These are phyloP conservation scores for Dactylonectria macrodidyma DNA, from an alignment of 2,329 filamentous ascomycete species.

Conservation along the genomic window DNA sequence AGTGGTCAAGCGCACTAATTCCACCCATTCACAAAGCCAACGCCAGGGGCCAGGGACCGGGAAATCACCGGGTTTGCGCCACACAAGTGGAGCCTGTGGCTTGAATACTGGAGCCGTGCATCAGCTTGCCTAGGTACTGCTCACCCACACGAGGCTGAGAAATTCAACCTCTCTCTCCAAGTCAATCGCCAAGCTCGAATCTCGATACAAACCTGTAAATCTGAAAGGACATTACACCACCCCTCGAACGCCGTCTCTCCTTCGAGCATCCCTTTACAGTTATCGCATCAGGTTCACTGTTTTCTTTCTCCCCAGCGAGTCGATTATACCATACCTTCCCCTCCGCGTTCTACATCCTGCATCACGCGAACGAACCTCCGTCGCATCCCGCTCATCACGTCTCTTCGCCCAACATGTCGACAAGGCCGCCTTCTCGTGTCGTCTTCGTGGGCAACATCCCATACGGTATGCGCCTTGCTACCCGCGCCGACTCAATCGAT, in stretches of 20 bases:
- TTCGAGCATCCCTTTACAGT: background rate
- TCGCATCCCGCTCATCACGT: conserved; percentile 10
- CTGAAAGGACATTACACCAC: background rate
- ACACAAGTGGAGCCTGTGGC: conserved; percentile 22
- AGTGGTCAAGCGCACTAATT: background rate
- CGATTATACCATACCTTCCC: background rate
- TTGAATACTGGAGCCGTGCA: conserved; percentile 13
- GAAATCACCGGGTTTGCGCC: conserved; percentile 18
- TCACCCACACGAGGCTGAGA: conserved; percentile 42
- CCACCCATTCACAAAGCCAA: background rate
- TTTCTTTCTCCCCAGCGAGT: background rate
- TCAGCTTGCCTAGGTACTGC: conserved; percentile 36
- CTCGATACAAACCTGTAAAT: conserved; percentile 18
- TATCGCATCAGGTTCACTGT: background rate
- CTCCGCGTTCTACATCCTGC: background rate
- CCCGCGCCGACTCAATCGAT: background rate
- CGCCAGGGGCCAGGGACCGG: conserved; percentile 3
- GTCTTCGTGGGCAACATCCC: conserved; percentile 90
- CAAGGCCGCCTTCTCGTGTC: conserved; percentile 82
- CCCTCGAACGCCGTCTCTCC: background rate
- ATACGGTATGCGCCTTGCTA: conserved; percentile 71
- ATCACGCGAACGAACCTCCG: background rate
- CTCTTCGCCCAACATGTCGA: conserved; percentile 67
- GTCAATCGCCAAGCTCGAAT: background rate
- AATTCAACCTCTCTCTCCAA: conserved; percentile 26